Evolutionary conservation across 495 filamentous ascomycete genomes (phyloP).

Genomic region (Neurospora hispaniola): DNA sequence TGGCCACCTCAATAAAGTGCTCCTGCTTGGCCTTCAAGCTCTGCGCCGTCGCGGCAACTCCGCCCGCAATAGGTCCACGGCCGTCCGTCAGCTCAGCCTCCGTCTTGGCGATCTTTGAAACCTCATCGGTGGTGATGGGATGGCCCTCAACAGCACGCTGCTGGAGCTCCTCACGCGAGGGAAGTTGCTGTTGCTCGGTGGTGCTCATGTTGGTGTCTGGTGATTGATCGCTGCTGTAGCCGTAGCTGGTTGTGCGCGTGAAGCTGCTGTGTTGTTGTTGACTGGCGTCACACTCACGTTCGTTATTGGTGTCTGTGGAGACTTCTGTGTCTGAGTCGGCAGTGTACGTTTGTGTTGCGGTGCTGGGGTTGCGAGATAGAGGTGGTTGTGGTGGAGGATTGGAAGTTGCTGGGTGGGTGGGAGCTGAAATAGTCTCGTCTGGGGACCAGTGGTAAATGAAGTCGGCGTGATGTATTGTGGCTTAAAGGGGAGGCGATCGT

Average conservation of each 20-base stretch:
- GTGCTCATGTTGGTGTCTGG: not conserved
- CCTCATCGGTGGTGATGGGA: slow-evolving; percentile 16
- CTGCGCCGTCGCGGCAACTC: slow-evolving; percentile 19
- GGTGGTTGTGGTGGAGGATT: not conserved
- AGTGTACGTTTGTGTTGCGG: not conserved
- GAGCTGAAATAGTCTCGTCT: not conserved
- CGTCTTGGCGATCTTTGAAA: slow-evolving; percentile 10
- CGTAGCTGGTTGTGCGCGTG: not conserved
- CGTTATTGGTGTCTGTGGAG: not conserved
- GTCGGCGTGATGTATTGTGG: slow-evolving; percentile 7
- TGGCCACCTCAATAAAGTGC: slow-evolving; percentile 19
- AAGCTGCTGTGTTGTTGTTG: not conserved
- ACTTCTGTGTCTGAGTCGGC: not conserved
- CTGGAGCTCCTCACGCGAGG: slow-evolving; percentile 15
- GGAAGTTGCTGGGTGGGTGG: not conserved
- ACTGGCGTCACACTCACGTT: not conserved
- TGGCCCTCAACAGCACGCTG: slow-evolving; percentile 12
- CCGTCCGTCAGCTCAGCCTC: slow-evolving; percentile 18
- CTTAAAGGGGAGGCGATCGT: not conserved
- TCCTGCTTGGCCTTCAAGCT: slow-evolving; percentile 22
- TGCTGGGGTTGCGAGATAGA: not conserved
- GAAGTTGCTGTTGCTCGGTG: slow-evolving; percentile 9
- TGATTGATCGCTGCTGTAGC: not conserved
- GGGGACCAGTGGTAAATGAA: slow-evolving; percentile 8
- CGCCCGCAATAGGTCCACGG: slow-evolving; percentile 17